A percentile compares a stretch with the other conserved stretches of the same genome.
These are phyloP conservation scores for Astragalus membranaceus DNA, from an alignment of 306 rosid species.

Conservation along the genomic window DNA sequence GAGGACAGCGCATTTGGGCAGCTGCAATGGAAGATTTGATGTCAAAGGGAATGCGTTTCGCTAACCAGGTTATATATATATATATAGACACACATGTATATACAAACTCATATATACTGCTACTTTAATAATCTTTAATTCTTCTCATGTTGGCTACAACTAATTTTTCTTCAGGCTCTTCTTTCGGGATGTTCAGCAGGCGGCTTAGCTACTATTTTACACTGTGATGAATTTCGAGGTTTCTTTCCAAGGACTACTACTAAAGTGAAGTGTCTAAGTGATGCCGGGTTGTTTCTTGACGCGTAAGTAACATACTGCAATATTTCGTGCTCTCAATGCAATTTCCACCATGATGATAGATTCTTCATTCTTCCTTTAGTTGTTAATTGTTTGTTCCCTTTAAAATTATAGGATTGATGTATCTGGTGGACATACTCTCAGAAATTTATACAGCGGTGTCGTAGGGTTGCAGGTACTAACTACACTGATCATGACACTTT, in stretches of 20 bases:
- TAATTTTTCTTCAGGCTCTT: slow-evolving; percentile 58
- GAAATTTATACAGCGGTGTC: slow-evolving; percentile 61
- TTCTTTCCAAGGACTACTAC: slow-evolving; percentile 54
- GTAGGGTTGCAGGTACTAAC: slow-evolving; percentile 74
- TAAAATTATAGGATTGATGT: slow-evolving; percentile 51
- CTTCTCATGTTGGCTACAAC: background rate
- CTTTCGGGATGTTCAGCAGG: slow-evolving; percentile 99
- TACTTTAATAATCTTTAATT: background rate
- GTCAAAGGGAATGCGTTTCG: slow-evolving; percentile 81
- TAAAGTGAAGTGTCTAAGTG: slow-evolving; percentile 88
- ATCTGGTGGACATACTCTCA: slow-evolving; percentile 59
- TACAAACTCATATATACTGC: background rate
- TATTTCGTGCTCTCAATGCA: slow-evolving; percentile 1
- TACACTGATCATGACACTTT: background rate
- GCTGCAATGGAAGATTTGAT: slow-evolving; percentile 87
- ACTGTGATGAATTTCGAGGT: slow-evolving; percentile 72
- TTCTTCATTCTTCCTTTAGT: background rate
- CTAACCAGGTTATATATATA: slow-evolving; percentile 51
- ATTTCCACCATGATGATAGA: background rate
- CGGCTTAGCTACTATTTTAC: slow-evolving; percentile 85
- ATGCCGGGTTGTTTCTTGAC: slow-evolving; percentile 95
- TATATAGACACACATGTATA: background rate
- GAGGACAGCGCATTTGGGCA: slow-evolving; percentile 87
- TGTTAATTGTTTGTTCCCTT: slow-evolving; percentile 1
- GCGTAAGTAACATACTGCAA: slow-evolving; percentile 39